Conservation (phyloP, 2,329 filamentous ascomycete genomes). For the Leptographium galeiforme region DNA sequence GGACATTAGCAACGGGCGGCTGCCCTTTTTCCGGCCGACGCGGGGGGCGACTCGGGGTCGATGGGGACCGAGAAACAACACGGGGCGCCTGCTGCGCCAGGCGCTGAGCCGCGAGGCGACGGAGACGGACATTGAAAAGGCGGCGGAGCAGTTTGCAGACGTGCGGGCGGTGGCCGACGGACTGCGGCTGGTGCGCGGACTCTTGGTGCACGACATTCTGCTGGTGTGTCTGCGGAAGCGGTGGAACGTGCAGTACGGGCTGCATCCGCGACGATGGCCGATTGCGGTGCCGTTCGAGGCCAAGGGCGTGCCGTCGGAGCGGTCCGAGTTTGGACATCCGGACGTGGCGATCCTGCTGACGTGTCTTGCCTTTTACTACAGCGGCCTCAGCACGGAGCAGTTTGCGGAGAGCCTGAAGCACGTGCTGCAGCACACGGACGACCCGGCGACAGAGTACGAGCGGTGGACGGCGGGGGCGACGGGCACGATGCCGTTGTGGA, state of each 20-base stretch:
- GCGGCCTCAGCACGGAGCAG: constrained; percentile 36
- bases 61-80: neutral
- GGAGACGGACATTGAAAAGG: neutral
- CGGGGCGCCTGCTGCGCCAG: neutral
- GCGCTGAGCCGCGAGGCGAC: neutral
- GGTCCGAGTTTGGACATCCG: constrained; percentile 55
- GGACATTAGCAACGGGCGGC: constrained; percentile 24
- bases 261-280: constrained; percentile 38
- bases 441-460: constrained; percentile 43
- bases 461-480: constrained; percentile 25
- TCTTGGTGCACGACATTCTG: constrained; percentile 47
- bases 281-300: constrained; percentile 55
- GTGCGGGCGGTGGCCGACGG: neutral
- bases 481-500: constrained; percentile 37
- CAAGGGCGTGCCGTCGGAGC: constrained; percentile 48
- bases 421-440: constrained; percentile 36
- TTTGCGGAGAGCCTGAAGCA: constrained; percentile 34
- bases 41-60: neutral
- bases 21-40: constrained; percentile 15
- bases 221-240: constrained; percentile 45
- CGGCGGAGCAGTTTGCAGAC: constrained; percentile 1
- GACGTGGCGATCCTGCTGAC: constrained; percentile 54
- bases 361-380: constrained; percentile 54
- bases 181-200: constrained; percentile 47
- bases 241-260: constrained; percentile 54